phyloP scores from a whole-genome alignment of 2,329 filamentous ascomycete species.

The Sarocladium kiliense region DNA sequence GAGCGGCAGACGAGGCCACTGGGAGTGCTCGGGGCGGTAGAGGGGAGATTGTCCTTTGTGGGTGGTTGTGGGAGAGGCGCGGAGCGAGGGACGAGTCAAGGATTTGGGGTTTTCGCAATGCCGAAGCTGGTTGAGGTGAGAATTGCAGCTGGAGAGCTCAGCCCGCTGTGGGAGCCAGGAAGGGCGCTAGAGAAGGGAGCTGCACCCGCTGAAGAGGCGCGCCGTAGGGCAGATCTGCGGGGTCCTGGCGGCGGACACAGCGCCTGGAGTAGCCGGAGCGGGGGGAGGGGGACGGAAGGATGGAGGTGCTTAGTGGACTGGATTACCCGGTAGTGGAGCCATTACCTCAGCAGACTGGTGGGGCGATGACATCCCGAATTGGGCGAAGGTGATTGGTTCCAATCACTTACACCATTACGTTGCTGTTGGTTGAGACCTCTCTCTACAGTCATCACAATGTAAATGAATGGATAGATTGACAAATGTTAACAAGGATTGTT shows the following conservation, averaged over 20 bases:
- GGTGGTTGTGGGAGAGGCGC: neutral
- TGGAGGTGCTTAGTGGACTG: neutral
- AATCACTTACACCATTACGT: constrained; percentile 7
- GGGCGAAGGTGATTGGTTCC: neutral
- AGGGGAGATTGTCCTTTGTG: constrained; percentile 4
- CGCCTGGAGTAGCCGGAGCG: neutral
- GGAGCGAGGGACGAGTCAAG: neutral
- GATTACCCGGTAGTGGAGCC: neutral
- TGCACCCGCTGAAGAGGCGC: constrained; percentile 1
- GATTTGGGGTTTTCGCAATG: constrained; percentile 3
- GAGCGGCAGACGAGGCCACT: neutral
- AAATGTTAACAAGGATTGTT: neutral
- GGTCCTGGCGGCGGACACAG: neutral
- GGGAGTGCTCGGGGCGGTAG: neutral
- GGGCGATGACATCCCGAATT: neutral
- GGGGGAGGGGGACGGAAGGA: neutral
- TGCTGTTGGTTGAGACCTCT: neutral
- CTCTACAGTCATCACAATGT: too few relatives aligned
- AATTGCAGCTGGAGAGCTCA: neutral
- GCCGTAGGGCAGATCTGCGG: neutral
- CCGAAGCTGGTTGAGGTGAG: neutral
- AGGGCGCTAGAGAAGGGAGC: neutral
- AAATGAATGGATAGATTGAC: neutral
- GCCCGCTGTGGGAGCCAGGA: neutral
- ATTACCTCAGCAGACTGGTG: constrained; percentile 5